These are phyloP conservation scores for Botryosphaeria agaves DNA, from an alignment of 2,329 filamentous ascomycete species.

Conservation along the genomic window DNA sequence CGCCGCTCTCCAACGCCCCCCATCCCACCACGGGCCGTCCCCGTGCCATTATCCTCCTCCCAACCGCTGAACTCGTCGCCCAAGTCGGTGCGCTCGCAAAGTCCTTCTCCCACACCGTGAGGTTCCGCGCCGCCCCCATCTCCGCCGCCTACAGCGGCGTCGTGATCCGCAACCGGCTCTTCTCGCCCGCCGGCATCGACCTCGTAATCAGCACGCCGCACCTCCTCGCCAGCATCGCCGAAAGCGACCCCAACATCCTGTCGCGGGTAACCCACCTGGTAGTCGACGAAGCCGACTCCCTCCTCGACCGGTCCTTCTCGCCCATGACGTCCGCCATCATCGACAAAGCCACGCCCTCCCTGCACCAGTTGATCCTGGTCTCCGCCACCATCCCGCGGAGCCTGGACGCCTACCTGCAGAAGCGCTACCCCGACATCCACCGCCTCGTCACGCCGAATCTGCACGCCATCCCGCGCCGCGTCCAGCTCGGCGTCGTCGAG, in stretches of 20 bases:
- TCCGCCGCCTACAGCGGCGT: conserved; percentile 60
- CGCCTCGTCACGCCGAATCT: conserved; percentile 90
- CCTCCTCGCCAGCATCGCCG: conserved; percentile 70
- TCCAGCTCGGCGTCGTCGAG: conserved; percentile 86
- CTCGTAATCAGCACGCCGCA: conserved; percentile 79
- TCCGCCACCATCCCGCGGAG: conserved; percentile 89
- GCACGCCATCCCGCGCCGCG: conserved; percentile 84
- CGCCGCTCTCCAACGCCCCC: conserved; percentile 43
- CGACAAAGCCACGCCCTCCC: conserved; percentile 60
- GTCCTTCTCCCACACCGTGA: conserved; percentile 64
- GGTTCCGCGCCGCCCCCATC: conserved; percentile 71
- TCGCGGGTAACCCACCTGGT: conserved; percentile 81
- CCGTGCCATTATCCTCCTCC: conserved; percentile 70
- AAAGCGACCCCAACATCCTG: conserved; percentile 79
- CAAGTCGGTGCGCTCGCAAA: conserved; percentile 77
- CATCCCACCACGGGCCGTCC: conserved; percentile 64
- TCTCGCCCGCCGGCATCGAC: conserved; percentile 66
- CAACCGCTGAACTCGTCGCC: conserved; percentile 77
- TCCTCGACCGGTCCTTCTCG: conserved; percentile 85
- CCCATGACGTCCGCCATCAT: conserved; percentile 69
- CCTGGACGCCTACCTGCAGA: conserved; percentile 69
- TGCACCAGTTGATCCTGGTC: conserved; percentile 79
- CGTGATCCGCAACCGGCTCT: conserved; percentile 72
- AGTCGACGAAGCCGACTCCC: conserved; percentile 88
- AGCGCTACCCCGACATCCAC: conserved; percentile 64